Conservation (phyloP, 345 rosid genomes). For the Gossypium mustelinum region DNA sequence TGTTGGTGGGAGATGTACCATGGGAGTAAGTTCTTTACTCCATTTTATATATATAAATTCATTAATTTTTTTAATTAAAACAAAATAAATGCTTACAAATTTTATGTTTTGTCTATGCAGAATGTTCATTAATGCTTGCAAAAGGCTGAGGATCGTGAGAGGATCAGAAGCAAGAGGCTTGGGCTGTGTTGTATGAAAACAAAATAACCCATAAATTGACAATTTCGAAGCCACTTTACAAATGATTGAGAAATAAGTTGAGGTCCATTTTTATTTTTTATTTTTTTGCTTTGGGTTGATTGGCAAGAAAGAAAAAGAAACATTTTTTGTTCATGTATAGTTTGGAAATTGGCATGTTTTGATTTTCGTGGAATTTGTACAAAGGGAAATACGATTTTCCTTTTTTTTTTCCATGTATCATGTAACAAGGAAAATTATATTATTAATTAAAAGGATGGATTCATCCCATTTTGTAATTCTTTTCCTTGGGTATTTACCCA, state of each 20-base stretch:
- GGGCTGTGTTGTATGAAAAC: conserved; percentile 32
- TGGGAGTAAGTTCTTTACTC: conserved; percentile 47
- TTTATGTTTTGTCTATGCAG: conserved; percentile 17
- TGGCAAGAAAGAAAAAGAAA: neutral
- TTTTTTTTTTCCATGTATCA: neutral
- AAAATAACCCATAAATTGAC: neutral
- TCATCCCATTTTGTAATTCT: neutral
- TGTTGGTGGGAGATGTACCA: conserved; percentile 84
- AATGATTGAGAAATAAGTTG: neutral
- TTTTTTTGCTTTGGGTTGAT: neutral
- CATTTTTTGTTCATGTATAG: conserved; percentile 7
- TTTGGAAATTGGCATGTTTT: neutral
- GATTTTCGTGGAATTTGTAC: neutral
- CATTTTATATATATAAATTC: neutral
- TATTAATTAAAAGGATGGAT: neutral
- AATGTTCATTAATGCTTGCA: conserved; percentile 53
- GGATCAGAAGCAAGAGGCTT: conserved; percentile 54
- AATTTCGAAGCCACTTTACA: neutral
- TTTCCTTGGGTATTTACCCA: neutral
- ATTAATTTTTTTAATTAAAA: neutral
- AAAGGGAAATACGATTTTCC: conserved; percentile 4
- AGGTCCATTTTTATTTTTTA: neutral
- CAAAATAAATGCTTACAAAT: neutral
- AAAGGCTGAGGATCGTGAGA: conserved; percentile 54
- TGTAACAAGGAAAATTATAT: conserved; percentile 3